These are phyloP conservation scores for Acephala macrosclerotiorum DNA, from an alignment of 2,329 filamentous ascomycete species.

Conservation along the genomic window DNA sequence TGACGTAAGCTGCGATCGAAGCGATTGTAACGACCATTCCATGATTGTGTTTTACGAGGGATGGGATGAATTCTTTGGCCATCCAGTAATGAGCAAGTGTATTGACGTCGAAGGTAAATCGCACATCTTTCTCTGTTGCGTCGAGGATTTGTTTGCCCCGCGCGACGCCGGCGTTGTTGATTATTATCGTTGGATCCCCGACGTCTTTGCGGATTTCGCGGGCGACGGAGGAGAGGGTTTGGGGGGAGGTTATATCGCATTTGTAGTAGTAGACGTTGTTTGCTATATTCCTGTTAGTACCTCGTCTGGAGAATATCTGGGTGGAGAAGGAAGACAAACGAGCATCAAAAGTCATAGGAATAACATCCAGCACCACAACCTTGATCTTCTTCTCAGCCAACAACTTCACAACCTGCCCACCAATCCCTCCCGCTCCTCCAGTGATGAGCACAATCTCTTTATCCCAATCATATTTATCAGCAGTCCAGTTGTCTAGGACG, in stretches of 20 bases:
- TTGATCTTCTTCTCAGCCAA: conserved; percentile 71
- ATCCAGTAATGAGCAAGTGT: conserved; percentile 71
- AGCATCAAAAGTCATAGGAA: conserved; percentile 61
- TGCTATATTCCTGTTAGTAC: conserved; percentile 32
- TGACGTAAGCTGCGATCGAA: conserved; percentile 66
- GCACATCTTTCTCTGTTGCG: conserved; percentile 62
- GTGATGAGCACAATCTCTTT: conserved; percentile 77
- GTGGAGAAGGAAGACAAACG: conserved; percentile 46
- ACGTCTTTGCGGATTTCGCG: conserved; percentile 60
- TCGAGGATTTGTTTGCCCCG: conserved; percentile 68
- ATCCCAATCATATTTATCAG: conserved; percentile 68
- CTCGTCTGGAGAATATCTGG: neutral
- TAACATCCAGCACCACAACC: conserved; percentile 76
- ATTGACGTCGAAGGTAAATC: conserved; percentile 77
- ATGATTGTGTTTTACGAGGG: conserved; percentile 69
- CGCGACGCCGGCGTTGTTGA: conserved; percentile 75
- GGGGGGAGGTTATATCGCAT: conserved; percentile 71
- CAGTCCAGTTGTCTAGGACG: conserved; percentile 56
- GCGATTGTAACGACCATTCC: conserved; percentile 78
- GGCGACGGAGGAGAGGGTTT: conserved; percentile 60
- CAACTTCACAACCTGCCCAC: conserved; percentile 67
- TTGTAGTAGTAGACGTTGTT: conserved; percentile 71
- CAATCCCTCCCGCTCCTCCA: conserved; percentile 78
- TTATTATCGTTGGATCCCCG: conserved; percentile 72
- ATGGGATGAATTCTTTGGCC: conserved; percentile 71